phyloP scores from a whole-genome alignment of 495 filamentous ascomycete species.

The Hyaloscypha finlandica region DNA sequence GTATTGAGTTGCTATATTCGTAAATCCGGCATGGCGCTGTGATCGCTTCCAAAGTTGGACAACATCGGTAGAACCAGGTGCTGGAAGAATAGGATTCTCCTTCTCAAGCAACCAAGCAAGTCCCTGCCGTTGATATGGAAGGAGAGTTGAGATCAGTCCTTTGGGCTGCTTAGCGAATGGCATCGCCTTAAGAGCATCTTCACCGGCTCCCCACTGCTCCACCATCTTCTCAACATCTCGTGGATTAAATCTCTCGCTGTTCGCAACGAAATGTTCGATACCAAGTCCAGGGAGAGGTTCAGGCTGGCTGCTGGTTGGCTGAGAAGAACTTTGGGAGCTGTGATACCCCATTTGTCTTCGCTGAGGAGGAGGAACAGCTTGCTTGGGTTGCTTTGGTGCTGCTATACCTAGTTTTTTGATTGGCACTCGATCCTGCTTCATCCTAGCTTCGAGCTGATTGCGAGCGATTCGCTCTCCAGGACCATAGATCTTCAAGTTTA shows the following conservation, averaged over 20 bases:
- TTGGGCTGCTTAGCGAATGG: constrained; percentile 70
- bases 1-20: constrained; percentile 79
- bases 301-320: constrained; percentile 38
- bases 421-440: constrained; percentile 62
- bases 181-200: constrained; percentile 71
- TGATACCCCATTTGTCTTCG: constrained; percentile 35
- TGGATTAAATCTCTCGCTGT: constrained; percentile 70
- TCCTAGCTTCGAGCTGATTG: constrained; percentile 53
- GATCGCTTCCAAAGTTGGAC: constrained; percentile 81
- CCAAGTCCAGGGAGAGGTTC: constrained; percentile 41
- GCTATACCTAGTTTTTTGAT: constrained; percentile 42
- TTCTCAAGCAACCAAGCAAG: constrained; percentile 80
- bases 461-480: constrained; percentile 54
- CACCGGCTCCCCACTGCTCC: constrained; percentile 66
- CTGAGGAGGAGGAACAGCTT: constrained; percentile 8
- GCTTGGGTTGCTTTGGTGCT: constrained; percentile 37
- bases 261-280: constrained; percentile 64
- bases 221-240: constrained; percentile 67
- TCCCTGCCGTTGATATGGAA: constrained; percentile 83
- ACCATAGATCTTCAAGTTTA: constrained; percentile 68
- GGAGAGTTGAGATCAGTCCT: constrained; percentile 61
- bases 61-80: constrained; percentile 58
- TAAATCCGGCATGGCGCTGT: constrained; percentile 50
- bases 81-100: constrained; percentile 70
- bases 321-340: constrained; percentile 35